phyloP scores from a whole-genome alignment of 1,284 basidiomycete genomes.

The Cutaneotrichosporon daszewskae region DNA sequence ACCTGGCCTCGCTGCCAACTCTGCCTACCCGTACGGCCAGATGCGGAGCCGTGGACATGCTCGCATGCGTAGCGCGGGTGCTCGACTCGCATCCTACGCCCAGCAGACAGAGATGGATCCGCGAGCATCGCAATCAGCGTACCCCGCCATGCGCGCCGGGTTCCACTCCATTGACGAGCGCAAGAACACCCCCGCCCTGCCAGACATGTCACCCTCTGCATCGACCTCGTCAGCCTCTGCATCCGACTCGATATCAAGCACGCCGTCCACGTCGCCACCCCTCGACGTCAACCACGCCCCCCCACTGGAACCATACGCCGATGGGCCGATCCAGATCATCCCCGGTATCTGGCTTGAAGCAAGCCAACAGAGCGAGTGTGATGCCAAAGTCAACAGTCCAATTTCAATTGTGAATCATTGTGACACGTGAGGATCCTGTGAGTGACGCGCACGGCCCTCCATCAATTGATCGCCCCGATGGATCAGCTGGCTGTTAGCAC shows the following conservation, averaged over 20 bases:
- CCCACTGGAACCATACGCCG: slow-evolving; percentile 58
- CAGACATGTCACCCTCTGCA: slow-evolving; percentile 13
- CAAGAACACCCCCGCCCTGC: not conserved
- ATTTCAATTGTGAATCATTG: too few relatives aligned
- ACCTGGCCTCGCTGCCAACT: slow-evolving; percentile 16
- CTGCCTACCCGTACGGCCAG: slow-evolving; percentile 15
- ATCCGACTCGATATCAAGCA: slow-evolving; percentile 12
- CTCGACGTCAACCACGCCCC: not conserved
- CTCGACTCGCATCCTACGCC: slow-evolving; percentile 6
- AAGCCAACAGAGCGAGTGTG: too few relatives aligned
- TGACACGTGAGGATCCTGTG: too few relatives aligned
- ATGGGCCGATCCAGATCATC: slow-evolving; percentile 82
- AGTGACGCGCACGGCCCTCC: too few relatives aligned
- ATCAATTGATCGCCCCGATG: not conserved
- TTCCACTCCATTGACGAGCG: slow-evolving; percentile 27
- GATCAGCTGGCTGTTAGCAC: slow-evolving; percentile 5
- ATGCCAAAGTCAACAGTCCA: too few relatives aligned
- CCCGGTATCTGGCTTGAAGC: slow-evolving; percentile 89
- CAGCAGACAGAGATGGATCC: slow-evolving; percentile 9
- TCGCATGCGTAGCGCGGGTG: slow-evolving; percentile 28
- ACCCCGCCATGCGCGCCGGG: slow-evolving; percentile 6
- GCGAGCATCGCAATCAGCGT: slow-evolving; percentile 18
- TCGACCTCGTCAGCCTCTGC: slow-evolving; percentile 10
- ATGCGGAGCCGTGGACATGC: slow-evolving; percentile 17
- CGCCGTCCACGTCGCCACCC: slow-evolving; percentile 15